phyloP scores from a whole-genome alignment of 2,329 filamentous ascomycete species.

The Pseudocercospora pini-densiflorae region DNA sequence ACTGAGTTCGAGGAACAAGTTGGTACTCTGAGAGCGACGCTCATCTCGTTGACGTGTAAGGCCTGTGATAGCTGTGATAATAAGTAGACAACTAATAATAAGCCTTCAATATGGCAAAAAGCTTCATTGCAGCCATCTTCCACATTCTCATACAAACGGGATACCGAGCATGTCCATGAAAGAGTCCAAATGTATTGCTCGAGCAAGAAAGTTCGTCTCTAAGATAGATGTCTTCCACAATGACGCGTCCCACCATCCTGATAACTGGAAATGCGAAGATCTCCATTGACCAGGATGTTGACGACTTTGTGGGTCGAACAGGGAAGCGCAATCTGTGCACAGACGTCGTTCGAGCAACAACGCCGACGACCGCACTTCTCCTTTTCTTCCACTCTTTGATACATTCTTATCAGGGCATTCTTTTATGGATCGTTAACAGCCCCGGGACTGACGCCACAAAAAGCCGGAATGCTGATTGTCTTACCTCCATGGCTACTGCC shows the following conservation, averaged over 20 bases:
- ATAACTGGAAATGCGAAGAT: neutral
- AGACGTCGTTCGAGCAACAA: neutral
- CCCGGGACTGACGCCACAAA: neutral
- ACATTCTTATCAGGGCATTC: neutral
- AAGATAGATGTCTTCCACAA: neutral
- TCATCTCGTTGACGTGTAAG: neutral
- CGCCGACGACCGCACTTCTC: constrained; percentile 2
- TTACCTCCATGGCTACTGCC: neutral
- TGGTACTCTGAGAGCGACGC: no score
- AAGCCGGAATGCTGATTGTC: neutral
- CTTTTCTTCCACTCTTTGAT: neutral
- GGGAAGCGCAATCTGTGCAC: neutral
- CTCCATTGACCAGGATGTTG: constrained; percentile 3
- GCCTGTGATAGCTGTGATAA: neutral
- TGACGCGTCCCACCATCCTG: neutral
- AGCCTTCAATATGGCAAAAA: neutral
- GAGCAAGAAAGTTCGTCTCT: no score
- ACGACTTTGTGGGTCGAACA: neutral
- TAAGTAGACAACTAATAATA: neutral
- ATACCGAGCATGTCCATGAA: neutral
- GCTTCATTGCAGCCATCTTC: no score
- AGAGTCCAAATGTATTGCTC: neutral
- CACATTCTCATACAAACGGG: neutral
- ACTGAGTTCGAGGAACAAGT: no score
- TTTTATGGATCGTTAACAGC: neutral